Evolutionary conservation across 2,329 filamentous ascomycete genomes (phyloP), one percentile per base, ranked within the genome.

Genomic region (Emergomyces pasteurianus): DNA sequence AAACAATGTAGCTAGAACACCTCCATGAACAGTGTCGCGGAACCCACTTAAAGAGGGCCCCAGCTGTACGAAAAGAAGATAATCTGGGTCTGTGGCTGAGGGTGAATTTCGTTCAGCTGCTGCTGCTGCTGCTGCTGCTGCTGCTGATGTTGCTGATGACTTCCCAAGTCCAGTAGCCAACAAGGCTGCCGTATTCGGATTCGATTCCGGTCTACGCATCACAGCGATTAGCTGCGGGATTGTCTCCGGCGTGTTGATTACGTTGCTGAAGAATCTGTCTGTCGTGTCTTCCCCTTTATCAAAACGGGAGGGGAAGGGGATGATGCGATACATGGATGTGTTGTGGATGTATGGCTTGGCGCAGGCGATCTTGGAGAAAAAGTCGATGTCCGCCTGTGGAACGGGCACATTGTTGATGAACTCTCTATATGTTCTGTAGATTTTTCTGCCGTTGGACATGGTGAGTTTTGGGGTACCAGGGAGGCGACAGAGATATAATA

Each of bases 1-100:
- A 23, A 67, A 50, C 61, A 67, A 49, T 18, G 66, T 40, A 38
- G 64, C 63, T 10, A 67, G 38, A 9, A 67, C 60, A 14, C 66
- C 66, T 14, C 64, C 64, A 40, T 65, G 64, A 23, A 53, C 61
- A 1, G 63, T 65, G 42, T 63, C 58, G 14, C 60, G 59, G 49
- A 60, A 65, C 8, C 63, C 63, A n/a, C 59, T 63, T 49, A 66
- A 31, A 18, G 60, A 64, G 31, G 58, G 36, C 8, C 58, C 65
- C 2, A 67, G 60, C 16, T 66, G 59, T 6, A 58, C 58, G 49
- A 67, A 63, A 3, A 63, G 63, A 34, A 65, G 47, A 16, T 62
- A 63, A 46, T 60, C 40, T 9, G 63, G 61, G 23, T 67, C 23
- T 47, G 28, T 21, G n/a, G 50, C 28, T n/a, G 28, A 5, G 18